Evolutionary conservation across 2,329 filamentous ascomycete species (phyloP).

Genomic region (Hypoxylon sp.): DNA sequence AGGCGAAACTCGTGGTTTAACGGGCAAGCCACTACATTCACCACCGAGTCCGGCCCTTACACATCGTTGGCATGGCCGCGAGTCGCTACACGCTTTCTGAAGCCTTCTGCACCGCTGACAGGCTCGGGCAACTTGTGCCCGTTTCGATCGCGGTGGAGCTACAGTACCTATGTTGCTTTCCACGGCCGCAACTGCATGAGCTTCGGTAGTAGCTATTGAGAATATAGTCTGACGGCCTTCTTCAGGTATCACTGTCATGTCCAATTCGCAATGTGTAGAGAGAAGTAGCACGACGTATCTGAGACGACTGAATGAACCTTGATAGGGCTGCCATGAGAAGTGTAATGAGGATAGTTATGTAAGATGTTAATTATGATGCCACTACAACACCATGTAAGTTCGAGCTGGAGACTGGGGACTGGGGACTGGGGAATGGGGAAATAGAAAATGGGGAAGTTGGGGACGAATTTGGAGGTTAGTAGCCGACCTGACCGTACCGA

Average conservation of each 20-base stretch:
- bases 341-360: not conserved
- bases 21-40: constrained; percentile 53
- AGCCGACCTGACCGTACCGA: not conserved
- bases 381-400: not conserved
- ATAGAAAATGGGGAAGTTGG: constrained; percentile 9
- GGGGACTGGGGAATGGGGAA: not conserved
- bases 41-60: constrained; percentile 59
- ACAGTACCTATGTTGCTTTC: constrained; percentile 5
- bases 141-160: constrained; percentile 51
- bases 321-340: constrained; percentile 18
- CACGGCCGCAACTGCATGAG: constrained; percentile 12
- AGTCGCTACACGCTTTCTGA: constrained; percentile 62
- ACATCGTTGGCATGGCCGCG: constrained; percentile 61
- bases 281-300: constrained; percentile 8
- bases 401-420: not conserved
- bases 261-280: constrained; percentile 4
- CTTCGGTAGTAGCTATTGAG: constrained; percentile 9
- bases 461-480: constrained; percentile 25
- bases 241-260: constrained; percentile 18
- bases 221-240: constrained; percentile 7
- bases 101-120: constrained; percentile 62
- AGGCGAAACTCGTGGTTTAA: constrained; percentile 8
- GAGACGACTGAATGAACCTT: not conserved
- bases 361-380: constrained; percentile 7
- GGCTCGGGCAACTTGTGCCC: constrained; percentile 61